phyloP scores from a whole-genome alignment of 2,329 filamentous ascomycete species.

The Fusarium sp. region DNA sequence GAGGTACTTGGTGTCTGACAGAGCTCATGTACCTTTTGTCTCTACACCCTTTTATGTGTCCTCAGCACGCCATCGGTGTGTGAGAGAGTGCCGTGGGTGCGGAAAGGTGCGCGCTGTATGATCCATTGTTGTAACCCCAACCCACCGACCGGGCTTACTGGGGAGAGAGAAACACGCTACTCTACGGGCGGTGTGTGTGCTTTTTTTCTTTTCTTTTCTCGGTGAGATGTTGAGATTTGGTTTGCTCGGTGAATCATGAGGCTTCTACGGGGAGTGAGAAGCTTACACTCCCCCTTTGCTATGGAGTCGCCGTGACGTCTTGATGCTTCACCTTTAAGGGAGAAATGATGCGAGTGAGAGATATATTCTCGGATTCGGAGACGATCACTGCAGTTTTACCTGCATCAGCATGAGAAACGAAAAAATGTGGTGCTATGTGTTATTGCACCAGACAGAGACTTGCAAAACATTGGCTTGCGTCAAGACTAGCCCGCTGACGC shows the following conservation, averaged over 20 bases:
- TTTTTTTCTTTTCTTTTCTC: not conserved
- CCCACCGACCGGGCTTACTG: constrained; percentile 30
- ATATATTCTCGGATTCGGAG: not conserved
- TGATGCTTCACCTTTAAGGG: not conserved
- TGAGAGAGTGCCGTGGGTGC: not conserved
- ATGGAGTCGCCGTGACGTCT: not conserved
- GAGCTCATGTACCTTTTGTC: constrained; percentile 24
- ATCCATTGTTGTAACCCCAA: constrained; percentile 40
- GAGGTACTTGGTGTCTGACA: constrained; percentile 38
- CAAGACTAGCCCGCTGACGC: not conserved
- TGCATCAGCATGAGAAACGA: not conserved
- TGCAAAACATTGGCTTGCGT: not conserved
- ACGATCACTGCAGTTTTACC: not conserved
- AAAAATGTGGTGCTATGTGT: not conserved
- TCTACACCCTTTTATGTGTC: not conserved
- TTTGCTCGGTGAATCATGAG: not conserved
- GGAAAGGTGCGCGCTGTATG: constrained; percentile 11
- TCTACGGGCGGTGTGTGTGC: not conserved
- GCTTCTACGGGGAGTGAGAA: not conserved
- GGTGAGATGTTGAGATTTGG: not conserved
- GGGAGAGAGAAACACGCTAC: not conserved
- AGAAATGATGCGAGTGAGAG: not conserved
- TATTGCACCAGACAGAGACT: not conserved
- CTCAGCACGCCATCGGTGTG: constrained; percentile 15
- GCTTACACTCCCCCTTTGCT: not conserved